Percentiles rank a stretch among this genome's conserved stretches.
Conservation (phyloP, 768 basidiomycete species). For the Coprinopsis sp. region DNA sequence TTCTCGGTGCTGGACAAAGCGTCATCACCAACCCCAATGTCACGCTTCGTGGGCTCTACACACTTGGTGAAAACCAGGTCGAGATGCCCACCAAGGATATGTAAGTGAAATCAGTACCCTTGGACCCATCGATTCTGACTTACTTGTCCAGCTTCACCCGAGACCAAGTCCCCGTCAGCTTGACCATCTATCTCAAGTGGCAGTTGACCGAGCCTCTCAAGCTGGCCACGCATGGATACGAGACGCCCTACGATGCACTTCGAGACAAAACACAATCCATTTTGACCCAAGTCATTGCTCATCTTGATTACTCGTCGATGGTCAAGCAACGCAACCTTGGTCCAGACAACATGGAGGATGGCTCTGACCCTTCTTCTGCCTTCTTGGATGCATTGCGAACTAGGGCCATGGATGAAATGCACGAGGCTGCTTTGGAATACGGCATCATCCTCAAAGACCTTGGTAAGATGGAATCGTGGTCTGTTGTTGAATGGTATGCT, state of each 20-base stretch:
- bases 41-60: conserved; percentile 74
- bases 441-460: conserved; percentile 81
- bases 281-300: conserved; percentile 80
- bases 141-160: conserved; percentile 59
- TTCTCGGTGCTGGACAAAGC: conserved; percentile 78
- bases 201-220: conserved; percentile 47
- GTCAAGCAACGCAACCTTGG: conserved; percentile 77
- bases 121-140: neutral
- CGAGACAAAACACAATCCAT: conserved; percentile 84
- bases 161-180: conserved; percentile 80
- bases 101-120: conserved; percentile 35
- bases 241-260: conserved; percentile 76
- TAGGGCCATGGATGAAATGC: conserved; percentile 85
- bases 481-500: neutral
- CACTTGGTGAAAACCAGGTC: conserved; percentile 77
- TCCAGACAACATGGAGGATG: conserved; percentile 70
- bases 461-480: conserved; percentile 31
- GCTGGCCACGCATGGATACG: conserved; percentile 80
- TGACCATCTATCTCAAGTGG: conserved; percentile 85
- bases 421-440: conserved; percentile 75
- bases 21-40: conserved; percentile 83
- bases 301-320: conserved; percentile 52
- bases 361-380: conserved; percentile 62
- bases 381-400: conserved; percentile 80
- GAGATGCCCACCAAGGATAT: conserved; percentile 89